Conservation (phyloP, 768 basidiomycete species). For the Xerocomellus chrysenteron region DNA sequence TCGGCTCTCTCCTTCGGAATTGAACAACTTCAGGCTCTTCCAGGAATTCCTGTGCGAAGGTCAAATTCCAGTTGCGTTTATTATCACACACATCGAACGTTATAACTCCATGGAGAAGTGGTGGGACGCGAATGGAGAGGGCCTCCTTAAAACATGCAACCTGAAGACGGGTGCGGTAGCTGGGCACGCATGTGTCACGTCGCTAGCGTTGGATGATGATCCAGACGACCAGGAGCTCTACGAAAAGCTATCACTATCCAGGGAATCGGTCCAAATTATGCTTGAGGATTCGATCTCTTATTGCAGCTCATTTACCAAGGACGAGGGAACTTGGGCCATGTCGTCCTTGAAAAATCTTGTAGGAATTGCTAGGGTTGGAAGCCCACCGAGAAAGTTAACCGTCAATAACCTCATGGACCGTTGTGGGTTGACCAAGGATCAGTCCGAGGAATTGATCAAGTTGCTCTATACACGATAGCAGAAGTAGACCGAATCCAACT, state of each 20-base stretch:
- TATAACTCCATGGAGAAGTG: slow-evolving; percentile 29
- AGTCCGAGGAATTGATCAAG: slow-evolving; percentile 18
- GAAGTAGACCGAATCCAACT: not conserved
- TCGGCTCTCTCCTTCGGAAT: slow-evolving; percentile 27
- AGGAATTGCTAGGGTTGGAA: slow-evolving; percentile 12
- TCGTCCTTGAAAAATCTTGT: slow-evolving; percentile 21
- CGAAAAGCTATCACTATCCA: slow-evolving; percentile 15
- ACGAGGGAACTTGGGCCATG: slow-evolving; percentile 24
- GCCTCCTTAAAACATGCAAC: slow-evolving; percentile 9
- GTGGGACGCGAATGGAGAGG: slow-evolving; percentile 27
- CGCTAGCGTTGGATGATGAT: slow-evolving; percentile 4
- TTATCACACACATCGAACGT: slow-evolving; percentile 40
- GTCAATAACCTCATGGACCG: slow-evolving; percentile 9
- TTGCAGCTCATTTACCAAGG: slow-evolving; percentile 13
- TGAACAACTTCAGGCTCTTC: slow-evolving; percentile 36
- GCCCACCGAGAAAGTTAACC: slow-evolving; percentile 5
- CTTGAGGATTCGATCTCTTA: slow-evolving; percentile 24
- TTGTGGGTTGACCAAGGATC: slow-evolving; percentile 17
- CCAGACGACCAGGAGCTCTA: not conserved
- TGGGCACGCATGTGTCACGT: slow-evolving; percentile 33
- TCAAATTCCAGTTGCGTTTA: slow-evolving; percentile 39
- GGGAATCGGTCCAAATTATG: slow-evolving; percentile 14
- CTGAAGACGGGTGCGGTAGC: slow-evolving; percentile 16
- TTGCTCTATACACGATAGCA: slow-evolving; percentile 4
- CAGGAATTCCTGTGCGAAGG: slow-evolving; percentile 38